Evolutionary conservation across 2,329 filamentous ascomycete species (phyloP).

Genomic region (Aspergillus sp.): DNA sequence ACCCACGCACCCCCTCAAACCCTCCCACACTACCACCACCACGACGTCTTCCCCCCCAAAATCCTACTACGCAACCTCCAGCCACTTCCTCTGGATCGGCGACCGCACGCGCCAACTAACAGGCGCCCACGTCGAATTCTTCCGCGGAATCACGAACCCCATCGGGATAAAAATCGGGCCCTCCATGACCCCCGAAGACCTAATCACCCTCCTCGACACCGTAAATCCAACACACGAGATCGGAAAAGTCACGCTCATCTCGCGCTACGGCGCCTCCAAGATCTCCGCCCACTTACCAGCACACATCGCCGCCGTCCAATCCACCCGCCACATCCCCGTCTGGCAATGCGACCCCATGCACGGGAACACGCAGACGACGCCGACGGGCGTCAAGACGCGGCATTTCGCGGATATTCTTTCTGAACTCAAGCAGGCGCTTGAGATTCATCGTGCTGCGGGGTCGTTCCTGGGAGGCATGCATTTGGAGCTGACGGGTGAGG

Average conservation of each 20-base stretch:
- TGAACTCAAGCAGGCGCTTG: slow-evolving; percentile 81
- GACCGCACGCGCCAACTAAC: slow-evolving; percentile 93
- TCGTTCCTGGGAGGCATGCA: slow-evolving; percentile 94
- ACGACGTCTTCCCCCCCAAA: slow-evolving; percentile 43
- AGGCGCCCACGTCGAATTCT: slow-evolving; percentile 95
- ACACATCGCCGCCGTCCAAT: slow-evolving; percentile 88
- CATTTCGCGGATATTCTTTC: slow-evolving; percentile 88
- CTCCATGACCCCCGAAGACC: slow-evolving; percentile 74
- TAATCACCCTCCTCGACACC: slow-evolving; percentile 77
- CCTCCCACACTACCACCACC: slow-evolving; percentile 41
- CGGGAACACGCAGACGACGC: slow-evolving; percentile 72
- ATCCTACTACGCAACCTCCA: slow-evolving; percentile 90
- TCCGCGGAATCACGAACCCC: slow-evolving; percentile 93
- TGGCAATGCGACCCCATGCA: slow-evolving; percentile 99
- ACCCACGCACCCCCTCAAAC: slow-evolving; percentile 62
- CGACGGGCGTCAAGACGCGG: slow-evolving; percentile 84
- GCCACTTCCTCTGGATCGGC: slow-evolving; percentile 98
- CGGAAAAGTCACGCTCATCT: slow-evolving; percentile 95
- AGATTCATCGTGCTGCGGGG: slow-evolving; percentile 79
- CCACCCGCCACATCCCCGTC: slow-evolving; percentile 75
- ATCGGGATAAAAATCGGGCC: slow-evolving; percentile 97
- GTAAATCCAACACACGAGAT: slow-evolving; percentile 82
- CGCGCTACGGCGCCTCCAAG: slow-evolving; percentile 82
- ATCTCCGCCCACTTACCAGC: slow-evolving; percentile 75
- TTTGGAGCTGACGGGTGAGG: slow-evolving; percentile 91